Conservation (phyloP, 176 grass and related monocot species). For the Musa acuminata region DNA sequence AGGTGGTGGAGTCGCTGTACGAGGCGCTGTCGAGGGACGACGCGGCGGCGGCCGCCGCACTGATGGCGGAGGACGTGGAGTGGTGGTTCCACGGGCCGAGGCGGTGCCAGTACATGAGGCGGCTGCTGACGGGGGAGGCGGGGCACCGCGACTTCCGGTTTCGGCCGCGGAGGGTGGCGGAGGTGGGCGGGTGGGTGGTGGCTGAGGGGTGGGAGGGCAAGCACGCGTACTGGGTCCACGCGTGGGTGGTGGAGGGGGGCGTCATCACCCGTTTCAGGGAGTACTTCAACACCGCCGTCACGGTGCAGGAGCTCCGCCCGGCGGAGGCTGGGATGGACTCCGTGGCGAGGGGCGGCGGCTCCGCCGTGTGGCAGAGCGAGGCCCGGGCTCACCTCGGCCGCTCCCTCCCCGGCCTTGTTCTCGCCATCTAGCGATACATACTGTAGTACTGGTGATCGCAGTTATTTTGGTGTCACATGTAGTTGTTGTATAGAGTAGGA, state of each 20-base stretch:
- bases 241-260: conserved; percentile 34
- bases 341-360: neutral
- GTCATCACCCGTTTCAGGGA: conserved; percentile 29
- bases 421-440: conserved; percentile 17
- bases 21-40: conserved; percentile 18
- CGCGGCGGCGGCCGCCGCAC: neutral
- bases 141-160: conserved; percentile 8
- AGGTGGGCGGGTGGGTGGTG: conserved; percentile 30
- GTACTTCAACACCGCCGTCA: conserved; percentile 43
- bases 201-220: conserved; percentile 35
- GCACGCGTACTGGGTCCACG: conserved; percentile 42
- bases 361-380: conserved; percentile 32
- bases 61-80: conserved; percentile 31
- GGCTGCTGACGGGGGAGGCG: conserved; percentile 24
- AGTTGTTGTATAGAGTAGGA: no score
- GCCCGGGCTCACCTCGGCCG: neutral
- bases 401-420: conserved; percentile 35
- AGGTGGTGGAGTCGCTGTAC: conserved; percentile 33
- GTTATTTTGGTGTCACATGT: no score
- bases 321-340: neutral
- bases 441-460: no score
- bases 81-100: conserved; percentile 45
- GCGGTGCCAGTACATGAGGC: conserved; percentile 36
- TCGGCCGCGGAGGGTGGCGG: conserved; percentile 6
- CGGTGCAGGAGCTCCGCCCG: conserved; percentile 15